Evolutionary conservation across 345 rosid genomes (phyloP), one percentile per base, ranked within the genome.

Genomic region (Populus davidiana): DNA sequence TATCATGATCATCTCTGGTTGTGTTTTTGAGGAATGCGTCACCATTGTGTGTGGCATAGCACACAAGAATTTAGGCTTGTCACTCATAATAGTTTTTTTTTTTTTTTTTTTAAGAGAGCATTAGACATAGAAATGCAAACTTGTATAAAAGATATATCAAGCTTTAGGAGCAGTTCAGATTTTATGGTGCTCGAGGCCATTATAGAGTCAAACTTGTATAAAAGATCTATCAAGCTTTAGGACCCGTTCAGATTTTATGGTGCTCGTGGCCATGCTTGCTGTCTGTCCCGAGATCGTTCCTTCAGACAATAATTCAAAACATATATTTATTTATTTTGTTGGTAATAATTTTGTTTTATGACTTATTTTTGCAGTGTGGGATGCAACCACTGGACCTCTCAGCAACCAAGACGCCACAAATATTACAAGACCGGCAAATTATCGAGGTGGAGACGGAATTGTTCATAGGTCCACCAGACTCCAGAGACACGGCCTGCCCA

Each of bases 401-500:
- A 10, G 66, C 78, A 35, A 39, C 36, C 50, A 72, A 80, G 56
- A 29, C 50, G 69, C 56, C 75, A 12, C 83, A 72, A 66, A 83
- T 71, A n/a, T 38, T 35, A 68, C 29, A 77, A 27, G 70, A 76
- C 18, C 64, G 76, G 63, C 79, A 41, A 65, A 72, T 64, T 54
- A 80, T 86, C 86, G 93, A 93, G 77, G 97, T 93, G 73, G 97
- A 86, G 87, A 93, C 98, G 10, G 89, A 86, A 80, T 81, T 93
- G 86, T 87, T 81, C 84, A 91, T 91, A 62, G 97, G 98, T 67
- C 94, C 79, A 72, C 94, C 93, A 4, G 36, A 33, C 36, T 33
- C 36, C 36, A 2, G 84, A 86, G 78, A 73, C 82, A 35, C 76
- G 90, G 67, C 35, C 9, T 65, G 43, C 74, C 10, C 18, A 67